These are phyloP conservation scores for Thecaphora thlaspeos DNA, from an alignment of 1,284 basidiomycete species.

Conservation along the genomic window DNA sequence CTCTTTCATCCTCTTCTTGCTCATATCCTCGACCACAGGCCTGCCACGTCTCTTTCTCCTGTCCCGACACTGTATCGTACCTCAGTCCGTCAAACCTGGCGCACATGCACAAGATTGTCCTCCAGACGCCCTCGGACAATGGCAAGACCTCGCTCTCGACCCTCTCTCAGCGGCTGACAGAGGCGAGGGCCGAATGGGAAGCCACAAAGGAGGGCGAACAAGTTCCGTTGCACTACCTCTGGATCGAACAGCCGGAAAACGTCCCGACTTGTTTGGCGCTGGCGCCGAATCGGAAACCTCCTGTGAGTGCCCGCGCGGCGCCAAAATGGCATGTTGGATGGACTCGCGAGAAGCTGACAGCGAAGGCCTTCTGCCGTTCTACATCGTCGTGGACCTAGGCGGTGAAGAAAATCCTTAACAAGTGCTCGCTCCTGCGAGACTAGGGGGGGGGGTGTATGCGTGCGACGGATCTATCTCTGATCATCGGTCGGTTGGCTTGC, in stretches of 20 bases:
- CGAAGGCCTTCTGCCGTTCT: too few relatives aligned
- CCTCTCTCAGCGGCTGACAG: constrained; percentile 52
- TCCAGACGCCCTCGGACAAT: constrained; percentile 44
- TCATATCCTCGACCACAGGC: neutral
- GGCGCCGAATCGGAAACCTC: constrained; percentile 63
- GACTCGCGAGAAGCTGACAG: too few relatives aligned
- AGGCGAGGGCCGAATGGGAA: constrained; percentile 16
- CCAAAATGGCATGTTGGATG: neutral
- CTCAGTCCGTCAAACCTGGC: constrained; percentile 21
- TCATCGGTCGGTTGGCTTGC: too few relatives aligned
- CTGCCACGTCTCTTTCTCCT: constrained; percentile 16
- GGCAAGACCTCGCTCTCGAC: constrained; percentile 36
- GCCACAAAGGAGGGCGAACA: constrained; percentile 14
- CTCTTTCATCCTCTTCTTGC: neutral
- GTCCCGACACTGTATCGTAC: constrained; percentile 27
- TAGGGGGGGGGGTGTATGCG: constrained; percentile 4
- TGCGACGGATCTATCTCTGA: neutral
- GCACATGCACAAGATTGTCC: constrained; percentile 53
- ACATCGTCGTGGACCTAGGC: constrained; percentile 20
- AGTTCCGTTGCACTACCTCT: constrained; percentile 60
- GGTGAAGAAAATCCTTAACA: constrained; percentile 59
- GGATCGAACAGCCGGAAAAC: constrained; percentile 65
- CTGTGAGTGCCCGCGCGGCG: constrained; percentile 23
- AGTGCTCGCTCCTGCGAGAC: constrained; percentile 60
- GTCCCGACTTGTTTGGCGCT: constrained; percentile 64